Base-by-base conservation (phyloP, 345 rosid genomes). In the Barbarea vulgaris region DNA sequence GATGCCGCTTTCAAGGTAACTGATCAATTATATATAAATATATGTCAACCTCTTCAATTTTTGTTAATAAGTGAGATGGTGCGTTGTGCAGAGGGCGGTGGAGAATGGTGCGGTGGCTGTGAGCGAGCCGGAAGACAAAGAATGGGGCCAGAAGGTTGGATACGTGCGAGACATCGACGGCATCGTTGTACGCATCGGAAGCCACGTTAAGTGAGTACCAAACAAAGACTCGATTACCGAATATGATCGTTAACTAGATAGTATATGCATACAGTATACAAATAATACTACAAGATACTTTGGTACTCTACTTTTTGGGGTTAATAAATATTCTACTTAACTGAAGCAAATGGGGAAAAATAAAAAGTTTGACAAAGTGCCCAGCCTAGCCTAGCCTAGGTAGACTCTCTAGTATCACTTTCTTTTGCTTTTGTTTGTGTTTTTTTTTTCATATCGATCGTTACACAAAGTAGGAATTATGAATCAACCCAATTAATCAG, bases 141-240 rank as follows among this genome's bases (percentile, higher is more conserved):
- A 93, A 62, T 93, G 98, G 97, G 94, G 93, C 3, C 98, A 93
- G 82, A 91, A 74, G 72, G 96, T 89, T 3, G 97, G 96, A 5
- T 89, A 93, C 70, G 96, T 89, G 50, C 90, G 94, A 17, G 96
- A 93, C 66, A 63, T 86, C 9, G 86, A 93, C 55, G 97, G 97
- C 6, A 85, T 81, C 21, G 87, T 84, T 7, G 86, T 88, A 46
- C 83, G 93, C 47, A 74, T 93, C 65, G 96, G 97, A 12, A 88
- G 91, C 81, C 60, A 79, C 60, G 97, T 87, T 47, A 6, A 69
- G 79, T 34, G 75, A 88, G 1, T 67, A 82, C 4, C 83, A 81
- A 41, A 73, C 41, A 18, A 48, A 67, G 4, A 47, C 50, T n/a
- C 25, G 10, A 39, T 31, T 30, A 61, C 52, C 3, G 11, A 52